Evolutionary conservation across 1,284 basidiomycete genomes (phyloP), one percentile per base, ranked within the genome.

Genomic region (Uromyces viciae-fabae): DNA sequence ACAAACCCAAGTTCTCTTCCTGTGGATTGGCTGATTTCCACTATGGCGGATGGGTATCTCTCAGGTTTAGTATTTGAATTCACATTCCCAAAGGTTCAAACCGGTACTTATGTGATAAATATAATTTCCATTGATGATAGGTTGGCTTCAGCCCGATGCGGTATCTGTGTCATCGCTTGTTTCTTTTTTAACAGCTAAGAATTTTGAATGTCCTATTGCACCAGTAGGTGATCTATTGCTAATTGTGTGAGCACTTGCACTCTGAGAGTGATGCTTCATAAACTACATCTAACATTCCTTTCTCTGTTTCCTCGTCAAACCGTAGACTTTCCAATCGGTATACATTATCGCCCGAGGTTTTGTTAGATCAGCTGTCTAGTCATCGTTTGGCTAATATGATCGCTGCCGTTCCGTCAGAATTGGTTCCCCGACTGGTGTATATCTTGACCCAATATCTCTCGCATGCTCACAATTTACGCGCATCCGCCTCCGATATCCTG

Each of bases 381-480:
- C 77, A 71, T 58, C 77, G 56, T 60, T 64, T 80, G 38, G 77
- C 77, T 3, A 56, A 42, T 40, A 43, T 80, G 31, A 43, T 80
- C 31, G 68, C 66, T 33, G 60, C 60, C 42, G 68, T 72, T 5
- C 66, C 77, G 40, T 40, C 77, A n/a, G 77, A 62, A 33, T 56
- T 72, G 33, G 38, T 71, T 43, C 68, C 54, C 4, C 49, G 77
- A 73, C 52, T 80, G 49, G 77, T 80, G 38, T 80, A 80, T 56
- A 69, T 80, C 17, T 40, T 80, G 36, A 80, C 77, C 9, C 77
- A 80, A 43, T 80, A 80, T 52, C 56, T 80, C 28, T 73, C 69
- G 33, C 43, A 46, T 1, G 31, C 66, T 40, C n/a, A 25, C 19
- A 60, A 60, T n/a, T 36, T 80, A 14, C 43, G 69, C 25, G 60